Conservation (phyloP, 1,284 basidiomycete species). For the Ustilago nuda region DNA sequence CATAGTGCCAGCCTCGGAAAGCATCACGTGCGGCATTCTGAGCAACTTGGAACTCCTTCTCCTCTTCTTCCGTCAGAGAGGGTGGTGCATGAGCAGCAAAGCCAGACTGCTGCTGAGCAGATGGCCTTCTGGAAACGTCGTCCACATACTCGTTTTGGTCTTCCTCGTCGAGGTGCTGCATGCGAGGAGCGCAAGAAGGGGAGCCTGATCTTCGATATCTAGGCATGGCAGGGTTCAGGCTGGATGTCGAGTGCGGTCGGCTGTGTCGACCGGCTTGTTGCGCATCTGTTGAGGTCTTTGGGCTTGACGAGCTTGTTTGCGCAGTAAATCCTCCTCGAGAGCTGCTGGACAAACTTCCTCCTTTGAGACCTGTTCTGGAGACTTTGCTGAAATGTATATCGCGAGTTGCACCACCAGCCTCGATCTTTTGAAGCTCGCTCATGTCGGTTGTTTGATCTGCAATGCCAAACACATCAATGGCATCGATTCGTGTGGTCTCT, state of each 20-base stretch:
- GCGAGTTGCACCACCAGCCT: constrained; percentile 33
- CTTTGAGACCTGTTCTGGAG: constrained; percentile 72
- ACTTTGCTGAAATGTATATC: constrained; percentile 14
- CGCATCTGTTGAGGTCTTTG: constrained; percentile 29
- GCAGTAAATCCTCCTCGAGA: constrained; percentile 12
- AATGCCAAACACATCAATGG: constrained; percentile 79
- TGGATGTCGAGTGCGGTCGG: constrained; percentile 39
- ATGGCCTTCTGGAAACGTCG: constrained; percentile 3
- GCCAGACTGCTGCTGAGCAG: constrained; percentile 17
- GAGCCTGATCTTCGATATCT: constrained; percentile 25
- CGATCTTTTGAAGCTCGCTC: constrained; percentile 54
- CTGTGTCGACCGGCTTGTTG: constrained; percentile 31
- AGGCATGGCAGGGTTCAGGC: constrained; percentile 25
- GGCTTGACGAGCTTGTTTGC: constrained; percentile 37
- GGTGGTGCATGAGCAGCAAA: constrained; percentile 24
- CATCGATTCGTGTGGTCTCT: constrained; percentile 82
- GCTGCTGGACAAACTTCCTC: constrained; percentile 72
- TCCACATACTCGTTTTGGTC: constrained; percentile 17
- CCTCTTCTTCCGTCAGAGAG: constrained; percentile 40
- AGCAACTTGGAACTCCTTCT: constrained; percentile 79
- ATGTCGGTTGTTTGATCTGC: constrained; percentile 75
- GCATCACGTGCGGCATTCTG: constrained; percentile 34
- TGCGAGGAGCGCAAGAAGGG: constrained; percentile 33
- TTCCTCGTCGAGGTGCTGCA: constrained; percentile 39
- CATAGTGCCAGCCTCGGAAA: constrained; percentile 62